Base-by-base conservation (phyloP, 2,329 filamentous ascomycete species). In the Gyromitra esculenta region DNA sequence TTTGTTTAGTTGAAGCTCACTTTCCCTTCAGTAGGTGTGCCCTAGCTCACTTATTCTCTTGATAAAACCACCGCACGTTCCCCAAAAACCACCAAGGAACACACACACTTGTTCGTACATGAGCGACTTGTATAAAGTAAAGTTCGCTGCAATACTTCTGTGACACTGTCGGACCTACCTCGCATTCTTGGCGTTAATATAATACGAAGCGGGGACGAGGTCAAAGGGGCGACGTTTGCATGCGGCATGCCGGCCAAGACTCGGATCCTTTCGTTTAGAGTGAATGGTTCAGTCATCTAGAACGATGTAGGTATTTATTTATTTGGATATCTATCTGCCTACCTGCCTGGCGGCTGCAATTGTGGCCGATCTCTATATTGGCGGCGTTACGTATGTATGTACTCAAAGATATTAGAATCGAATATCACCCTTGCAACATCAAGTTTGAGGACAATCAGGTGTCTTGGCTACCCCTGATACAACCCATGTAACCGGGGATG, bases 381-480 rank as follows among this genome's bases (percentile, higher is more conserved):
- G 25, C 2, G 2, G 25, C 25, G 25, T 31, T 31, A 31, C 25
- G 25, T 31, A 31, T 31, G 18, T 31, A 57, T 59, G 56, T 39
- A 39, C 31, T 60, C 56, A 41, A 31, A 41, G 56, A 13, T 31
- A 60, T 15, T 60, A 8, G 31, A 60, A 41, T 60, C 31, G 56
- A 39, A 37, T 15, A 41, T 35, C 6, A 57, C 35, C 54, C 54
- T 57, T 57, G 54, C 8, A 57, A 21, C 18, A 62, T 43, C 37
- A 60, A 35, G 35, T 7, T 62, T 15, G 8, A 13, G 37, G 37
- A 62, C 7, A 11, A 21, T 45, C 37, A 41, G 15, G 15, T 21
- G 59, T 45, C 59, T 62, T 62, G 59, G 59, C 59, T 66, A 67
- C 50, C 64, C 64, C 35, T 57, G 64, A 43, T 25, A 18, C 15